A percentile compares a stretch with the other conserved stretches of the same genome.
phyloP scores from a whole-genome alignment of 495 filamentous ascomycete genomes.

The Talaromyces proteolyticus region DNA sequence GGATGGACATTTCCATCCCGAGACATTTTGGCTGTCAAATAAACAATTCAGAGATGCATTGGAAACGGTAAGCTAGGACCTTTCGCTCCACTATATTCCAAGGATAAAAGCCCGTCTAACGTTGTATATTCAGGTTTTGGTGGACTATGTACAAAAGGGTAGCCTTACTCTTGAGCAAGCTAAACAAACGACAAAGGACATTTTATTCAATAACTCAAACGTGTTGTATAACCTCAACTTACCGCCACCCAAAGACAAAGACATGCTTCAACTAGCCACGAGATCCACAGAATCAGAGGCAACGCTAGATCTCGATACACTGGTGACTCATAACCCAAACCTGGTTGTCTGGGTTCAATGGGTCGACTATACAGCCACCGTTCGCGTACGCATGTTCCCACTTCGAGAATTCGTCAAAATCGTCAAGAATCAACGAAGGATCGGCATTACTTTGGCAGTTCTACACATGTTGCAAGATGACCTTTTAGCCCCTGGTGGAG shows the following conservation, averaged over 20 bases:
- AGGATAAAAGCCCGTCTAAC: neutral
- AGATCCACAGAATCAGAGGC: neutral
- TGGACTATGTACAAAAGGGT: constrained; percentile 52
- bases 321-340: constrained; percentile 21
- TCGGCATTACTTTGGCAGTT: constrained; percentile 49
- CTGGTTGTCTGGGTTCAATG: constrained; percentile 67
- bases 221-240: constrained; percentile 51
- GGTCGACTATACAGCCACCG: constrained; percentile 68
- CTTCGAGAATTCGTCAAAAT: constrained; percentile 57
- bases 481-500: constrained; percentile 23
- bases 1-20: constrained; percentile 78
- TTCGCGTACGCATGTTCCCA: constrained; percentile 66
- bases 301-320: constrained; percentile 14
- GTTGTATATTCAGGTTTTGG: constrained; percentile 41
- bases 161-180: constrained; percentile 57
- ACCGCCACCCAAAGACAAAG: constrained; percentile 1
- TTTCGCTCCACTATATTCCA: no score
- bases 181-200: constrained; percentile 46
- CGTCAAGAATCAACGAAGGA: constrained; percentile 42
- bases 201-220: constrained; percentile 70
- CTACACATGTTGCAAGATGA: constrained; percentile 52
- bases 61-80: constrained; percentile 50
- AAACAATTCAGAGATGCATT: constrained; percentile 73
- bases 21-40: constrained; percentile 75
- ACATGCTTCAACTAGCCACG: neutral